Percentiles rank a stretch among this genome's conserved stretches.
These are phyloP conservation scores for Scytalidium sp. DNA, from an alignment of 2,329 filamentous ascomycete species.

Conservation along the genomic window DNA sequence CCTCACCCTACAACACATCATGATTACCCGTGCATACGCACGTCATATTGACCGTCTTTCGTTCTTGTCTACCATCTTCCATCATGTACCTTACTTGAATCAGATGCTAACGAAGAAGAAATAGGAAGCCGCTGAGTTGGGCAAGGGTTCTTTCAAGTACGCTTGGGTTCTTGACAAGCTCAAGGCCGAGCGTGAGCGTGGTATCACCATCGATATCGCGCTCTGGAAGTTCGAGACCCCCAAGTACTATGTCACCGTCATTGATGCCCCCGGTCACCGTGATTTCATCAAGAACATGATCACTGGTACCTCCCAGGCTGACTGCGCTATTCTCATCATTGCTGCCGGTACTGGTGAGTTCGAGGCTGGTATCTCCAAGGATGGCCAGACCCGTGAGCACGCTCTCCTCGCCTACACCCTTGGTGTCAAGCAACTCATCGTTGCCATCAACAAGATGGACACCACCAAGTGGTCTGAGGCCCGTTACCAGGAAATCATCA, in stretches of 20 bases:
- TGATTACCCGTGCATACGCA: slow-evolving; percentile 4
- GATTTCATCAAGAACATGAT: slow-evolving; percentile 99
- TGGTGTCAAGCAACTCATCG: slow-evolving; percentile 99
- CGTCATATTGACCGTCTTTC: not conserved
- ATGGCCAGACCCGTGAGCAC: slow-evolving; percentile 99
- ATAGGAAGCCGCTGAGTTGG: slow-evolving; percentile 97
- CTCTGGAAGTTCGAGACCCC: slow-evolving; percentile 99
- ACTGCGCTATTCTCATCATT: slow-evolving; percentile 99
- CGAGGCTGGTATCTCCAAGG: slow-evolving; percentile 99
- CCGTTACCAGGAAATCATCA: slow-evolving; percentile 98
- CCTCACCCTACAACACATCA: slow-evolving; percentile 7
- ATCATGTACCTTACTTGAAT: not conserved
- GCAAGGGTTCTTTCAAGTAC: slow-evolving; percentile 99
- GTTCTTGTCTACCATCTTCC: slow-evolving; percentile 1
- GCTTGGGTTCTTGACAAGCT: slow-evolving; percentile 99
- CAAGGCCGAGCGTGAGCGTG: slow-evolving; percentile 99
- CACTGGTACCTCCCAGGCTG: slow-evolving; percentile 99
- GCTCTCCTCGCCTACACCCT: slow-evolving; percentile 99
- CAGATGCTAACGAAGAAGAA: slow-evolving; percentile 17
- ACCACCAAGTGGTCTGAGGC: slow-evolving; percentile 97
- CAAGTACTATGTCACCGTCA: slow-evolving; percentile 97
- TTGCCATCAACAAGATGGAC: slow-evolving; percentile 99
- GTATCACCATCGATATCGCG: slow-evolving; percentile 99
- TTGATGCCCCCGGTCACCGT: slow-evolving; percentile 98
- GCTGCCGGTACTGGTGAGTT: slow-evolving; percentile 99